Conservation (phyloP, 768 basidiomycete species). For the Rhodotorula paludigena region DNA sequence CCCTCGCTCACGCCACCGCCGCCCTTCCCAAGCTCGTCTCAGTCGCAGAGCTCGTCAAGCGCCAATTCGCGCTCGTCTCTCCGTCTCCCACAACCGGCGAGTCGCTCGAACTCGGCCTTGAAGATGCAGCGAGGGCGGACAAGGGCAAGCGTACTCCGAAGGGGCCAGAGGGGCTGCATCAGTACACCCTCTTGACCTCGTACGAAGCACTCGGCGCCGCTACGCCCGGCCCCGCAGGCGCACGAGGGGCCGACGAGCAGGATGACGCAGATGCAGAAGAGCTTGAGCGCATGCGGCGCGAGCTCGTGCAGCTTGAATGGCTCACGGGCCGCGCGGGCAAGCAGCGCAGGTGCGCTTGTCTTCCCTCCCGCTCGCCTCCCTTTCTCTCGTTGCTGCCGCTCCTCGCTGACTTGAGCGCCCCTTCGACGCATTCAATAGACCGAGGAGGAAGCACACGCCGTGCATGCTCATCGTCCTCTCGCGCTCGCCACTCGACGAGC, state of each 20-base stretch:
- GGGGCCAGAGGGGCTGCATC: background rate
- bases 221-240: too few relatives aligned
- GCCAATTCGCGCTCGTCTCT: background rate
- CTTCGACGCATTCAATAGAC: background rate
- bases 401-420: too few relatives aligned
- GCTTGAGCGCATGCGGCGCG: background rate
- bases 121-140: too few relatives aligned
- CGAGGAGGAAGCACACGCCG: background rate
- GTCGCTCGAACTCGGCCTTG: too few relatives aligned
- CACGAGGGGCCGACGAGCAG: background rate
- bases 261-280: background rate
- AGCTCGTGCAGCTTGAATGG: background rate
- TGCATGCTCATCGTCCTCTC: conserved; percentile 8
- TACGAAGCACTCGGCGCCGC: background rate
- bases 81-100: background rate
- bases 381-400: too few relatives aligned
- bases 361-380: background rate
- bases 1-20: background rate
- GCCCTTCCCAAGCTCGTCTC: conserved; percentile 28
- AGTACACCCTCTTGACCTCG: conserved; percentile 3
- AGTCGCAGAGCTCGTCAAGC: conserved; percentile 15
- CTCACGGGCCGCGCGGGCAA: background rate
- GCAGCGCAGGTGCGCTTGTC: background rate
- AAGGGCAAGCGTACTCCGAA: background rate
- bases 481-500: background rate